phyloP scores from a whole-genome alignment of 2,329 filamentous ascomycete species.

The Dryadomyces quercivorus region DNA sequence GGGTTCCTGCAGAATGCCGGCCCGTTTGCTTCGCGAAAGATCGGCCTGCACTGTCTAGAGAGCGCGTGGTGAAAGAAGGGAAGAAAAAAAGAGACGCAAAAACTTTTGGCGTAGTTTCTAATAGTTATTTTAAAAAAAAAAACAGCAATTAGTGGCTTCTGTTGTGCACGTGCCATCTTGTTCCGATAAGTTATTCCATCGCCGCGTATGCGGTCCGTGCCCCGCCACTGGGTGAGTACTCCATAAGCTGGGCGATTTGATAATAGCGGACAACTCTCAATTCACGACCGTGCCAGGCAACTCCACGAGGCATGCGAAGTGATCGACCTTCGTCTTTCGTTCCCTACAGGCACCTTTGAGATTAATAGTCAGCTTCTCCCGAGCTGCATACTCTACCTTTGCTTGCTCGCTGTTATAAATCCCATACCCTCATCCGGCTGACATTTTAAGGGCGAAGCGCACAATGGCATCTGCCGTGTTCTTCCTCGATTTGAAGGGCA shows the following conservation, averaged over 20 bases:
- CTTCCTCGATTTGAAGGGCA: constrained; percentile 99
- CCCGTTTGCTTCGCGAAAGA: constrained; percentile 41
- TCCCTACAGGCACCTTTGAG: background rate
- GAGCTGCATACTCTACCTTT: background rate
- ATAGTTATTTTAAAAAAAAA: background rate
- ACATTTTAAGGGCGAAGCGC: background rate
- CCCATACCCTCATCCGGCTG: background rate
- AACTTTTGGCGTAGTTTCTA: background rate
- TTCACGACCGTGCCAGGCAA: background rate
- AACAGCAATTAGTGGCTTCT: background rate
- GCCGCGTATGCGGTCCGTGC: background rate
- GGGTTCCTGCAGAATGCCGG: constrained; percentile 57
- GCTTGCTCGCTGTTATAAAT: background rate
- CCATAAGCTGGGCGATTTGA: background rate
- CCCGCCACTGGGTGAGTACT: background rate
- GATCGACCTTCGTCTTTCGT: background rate
- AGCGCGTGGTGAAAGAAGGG: constrained; percentile 1
- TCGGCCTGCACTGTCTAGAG: constrained; percentile 70
- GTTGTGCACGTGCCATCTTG: background rate
- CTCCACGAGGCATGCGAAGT: background rate
- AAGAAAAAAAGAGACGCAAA: background rate
- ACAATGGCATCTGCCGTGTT: constrained; percentile 93
- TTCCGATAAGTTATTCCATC: constrained; percentile 2
- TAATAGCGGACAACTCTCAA: background rate
- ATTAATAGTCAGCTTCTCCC: background rate